Evolutionary conservation across 768 basidiomycete genomes (phyloP), one percentile per base, ranked within the genome.

Genomic region (Symmetrospora coprosmae): DNA sequence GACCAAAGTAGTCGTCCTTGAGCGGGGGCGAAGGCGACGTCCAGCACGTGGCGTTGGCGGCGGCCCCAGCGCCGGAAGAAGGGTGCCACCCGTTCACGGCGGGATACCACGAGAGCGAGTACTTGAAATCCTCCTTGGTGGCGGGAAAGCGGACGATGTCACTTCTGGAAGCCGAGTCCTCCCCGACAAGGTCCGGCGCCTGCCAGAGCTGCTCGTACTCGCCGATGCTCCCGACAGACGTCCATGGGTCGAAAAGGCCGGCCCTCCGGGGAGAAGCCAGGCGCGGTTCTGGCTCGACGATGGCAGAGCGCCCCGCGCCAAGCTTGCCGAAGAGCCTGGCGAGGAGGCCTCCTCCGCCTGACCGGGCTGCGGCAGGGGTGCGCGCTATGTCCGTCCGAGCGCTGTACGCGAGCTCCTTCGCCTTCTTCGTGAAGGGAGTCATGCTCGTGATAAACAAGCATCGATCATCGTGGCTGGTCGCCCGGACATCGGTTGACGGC

Each of bases 371-470:
- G n/a, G n/a, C n/a, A n/a, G n/a, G n/a, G n/a, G n/a, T n/a, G n/a
- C n/a, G n/a, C n/a, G n/a, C n/a, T n/a, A n/a, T n/a, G n/a, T n/a
- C n/a, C n/a, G n/a, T n/a, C n/a, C n/a, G n/a, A n/a, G n/a, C n/a
- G n/a, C n/a, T n/a, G n/a, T n/a, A n/a, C n/a, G n/a, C n/a, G n/a
- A n/a, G n/a, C n/a, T n/a, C n/a, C n/a, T n/a, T n/a, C n/a, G n/a
- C n/a, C n/a, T n/a, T n/a, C 5, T 41, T 19, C 4, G 62, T 58
- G 50, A 64, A 65, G 16, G 66, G 55, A 16, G 55, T 30, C 21
- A 67, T 43, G 13, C 60, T 64, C 33, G 67, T 66, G 8, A 59
- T 23, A 60, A 67, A 67, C 27, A 66, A 49, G 45, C 65, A 65
- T 30, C 37, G 34, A 46, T 66, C 67, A 58, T 66, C 58, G 38